Evolutionary conservation across 768 basidiomycete genomes (phyloP).

Genomic region (Candolleomyces aberdarensis): DNA sequence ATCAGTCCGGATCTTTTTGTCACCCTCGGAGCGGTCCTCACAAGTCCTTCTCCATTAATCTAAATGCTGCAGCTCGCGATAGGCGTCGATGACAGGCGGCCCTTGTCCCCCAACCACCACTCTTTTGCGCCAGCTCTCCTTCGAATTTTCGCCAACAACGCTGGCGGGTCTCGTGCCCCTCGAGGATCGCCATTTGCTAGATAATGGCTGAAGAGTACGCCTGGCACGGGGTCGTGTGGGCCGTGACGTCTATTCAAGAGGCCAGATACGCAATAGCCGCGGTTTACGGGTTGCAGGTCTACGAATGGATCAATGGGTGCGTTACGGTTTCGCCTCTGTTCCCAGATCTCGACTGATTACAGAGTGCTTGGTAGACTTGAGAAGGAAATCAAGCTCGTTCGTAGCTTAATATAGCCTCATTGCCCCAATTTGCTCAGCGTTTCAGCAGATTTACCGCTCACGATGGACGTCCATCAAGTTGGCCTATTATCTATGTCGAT

Average conservation of each 20-base stretch:
- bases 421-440: neutral
- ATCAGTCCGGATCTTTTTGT: neutral
- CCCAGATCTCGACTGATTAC: neutral
- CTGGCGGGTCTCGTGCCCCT: neutral
- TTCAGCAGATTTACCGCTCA: conserved; percentile 30
- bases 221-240: neutral
- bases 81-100: neutral
- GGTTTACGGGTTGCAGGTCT: conserved; percentile 15
- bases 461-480: conserved; percentile 38
- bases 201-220: neutral
- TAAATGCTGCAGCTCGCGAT: neutral
- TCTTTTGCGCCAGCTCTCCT: neutral
- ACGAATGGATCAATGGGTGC: conserved; percentile 37
- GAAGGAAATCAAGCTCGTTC: conserved; percentile 30
- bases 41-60: conserved; percentile 1
- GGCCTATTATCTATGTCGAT: conserved; percentile 39
- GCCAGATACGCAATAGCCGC: neutral
- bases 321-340: conserved; percentile 4
- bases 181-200: neutral
- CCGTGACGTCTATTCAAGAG: neutral
- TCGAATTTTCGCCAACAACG: neutral
- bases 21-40: neutral
- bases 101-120: neutral
- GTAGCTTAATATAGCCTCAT: conserved; percentile 8
- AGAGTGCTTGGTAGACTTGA: conserved; percentile 19